Percentiles rank a stretch among this genome's conserved stretches.
These are phyloP conservation scores for Fraxinus quadrangulata DNA, from an alignment of 257 asterid genomes.

Conservation along the genomic window DNA sequence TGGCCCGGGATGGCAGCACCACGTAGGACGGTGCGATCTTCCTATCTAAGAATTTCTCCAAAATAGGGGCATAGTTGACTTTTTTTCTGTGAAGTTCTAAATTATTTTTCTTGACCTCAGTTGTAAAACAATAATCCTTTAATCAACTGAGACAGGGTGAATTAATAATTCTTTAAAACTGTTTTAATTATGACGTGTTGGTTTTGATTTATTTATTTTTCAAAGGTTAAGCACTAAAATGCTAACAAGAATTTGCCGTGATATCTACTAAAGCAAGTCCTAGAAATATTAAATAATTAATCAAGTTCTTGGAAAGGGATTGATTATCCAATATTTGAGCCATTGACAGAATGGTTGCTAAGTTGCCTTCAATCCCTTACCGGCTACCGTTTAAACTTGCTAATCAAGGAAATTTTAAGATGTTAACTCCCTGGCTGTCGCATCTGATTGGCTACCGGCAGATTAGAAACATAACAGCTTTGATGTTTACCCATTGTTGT, in stretches of 20 bases:
- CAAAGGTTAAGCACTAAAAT: background rate
- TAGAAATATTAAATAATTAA: conserved; percentile 1
- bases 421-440: conserved; percentile 37
- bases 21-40: too few relatives aligned
- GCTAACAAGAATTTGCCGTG: background rate
- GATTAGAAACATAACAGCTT: background rate
- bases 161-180: too few relatives aligned
- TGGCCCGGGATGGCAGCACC: too few relatives aligned
- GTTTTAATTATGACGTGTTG: too few relatives aligned
- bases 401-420: conserved; percentile 23
- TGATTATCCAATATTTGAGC: background rate
- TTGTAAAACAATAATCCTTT: too few relatives aligned
- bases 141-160: too few relatives aligned
- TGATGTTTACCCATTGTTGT: conserved; percentile 11
- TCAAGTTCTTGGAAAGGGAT: background rate
- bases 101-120: background rate
- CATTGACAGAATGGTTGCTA: background rate
- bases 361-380: conserved; percentile 18
- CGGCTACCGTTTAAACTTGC: conserved; percentile 30
- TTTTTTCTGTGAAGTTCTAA: background rate
- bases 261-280: background rate
- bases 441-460: too few relatives aligned
- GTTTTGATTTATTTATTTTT: too few relatives aligned
- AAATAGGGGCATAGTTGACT: background rate
- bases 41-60: too few relatives aligned